Conservation (phyloP, 179 eudicot genomes). For the Sideroxylon spinosum region DNA sequence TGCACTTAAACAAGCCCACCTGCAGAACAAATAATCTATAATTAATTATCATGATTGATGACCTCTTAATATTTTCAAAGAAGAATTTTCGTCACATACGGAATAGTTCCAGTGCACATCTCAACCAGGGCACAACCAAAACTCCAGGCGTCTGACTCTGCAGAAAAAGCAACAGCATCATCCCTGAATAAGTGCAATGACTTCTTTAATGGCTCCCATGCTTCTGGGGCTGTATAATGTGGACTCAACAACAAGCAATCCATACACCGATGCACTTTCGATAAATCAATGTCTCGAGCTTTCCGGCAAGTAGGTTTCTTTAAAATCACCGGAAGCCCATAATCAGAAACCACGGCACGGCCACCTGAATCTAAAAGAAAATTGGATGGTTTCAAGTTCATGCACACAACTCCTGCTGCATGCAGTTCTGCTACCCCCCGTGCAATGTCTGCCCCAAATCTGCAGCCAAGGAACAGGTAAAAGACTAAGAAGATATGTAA, state of each 20-base stretch:
- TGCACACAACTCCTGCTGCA: constrained; percentile 94
- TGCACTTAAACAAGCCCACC: constrained; percentile 88
- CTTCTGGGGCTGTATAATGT: constrained; percentile 92
- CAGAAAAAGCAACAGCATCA: constrained; percentile 77
- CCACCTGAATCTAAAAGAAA: constrained; percentile 77
- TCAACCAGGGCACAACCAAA: constrained; percentile 96
- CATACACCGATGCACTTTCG: constrained; percentile 83
- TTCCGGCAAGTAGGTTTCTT: constrained; percentile 80
- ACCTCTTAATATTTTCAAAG: constrained; percentile 1
- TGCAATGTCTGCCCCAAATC: constrained; percentile 94
- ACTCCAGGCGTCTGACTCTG: constrained; percentile 95
- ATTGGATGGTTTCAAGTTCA: constrained; percentile 89
- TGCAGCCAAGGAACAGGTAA: constrained; percentile 29
- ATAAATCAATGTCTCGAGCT: constrained; percentile 68
- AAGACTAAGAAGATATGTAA: constrained; percentile 12
- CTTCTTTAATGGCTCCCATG: constrained; percentile 89
- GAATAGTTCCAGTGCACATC: constrained; percentile 92
- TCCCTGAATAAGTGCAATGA: constrained; percentile 80
- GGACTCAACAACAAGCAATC: constrained; percentile 93
- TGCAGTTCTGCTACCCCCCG: constrained; percentile 94
- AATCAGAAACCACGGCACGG: constrained; percentile 82
- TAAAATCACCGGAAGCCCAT: constrained; percentile 80
- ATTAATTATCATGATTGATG: neutral
- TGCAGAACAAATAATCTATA: constrained; percentile 27
- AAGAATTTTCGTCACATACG: constrained; percentile 47